Evolutionary conservation across 768 basidiomycete genomes (phyloP), one percentile per base, ranked within the genome.

Genomic region (Lactarius evosmus): DNA sequence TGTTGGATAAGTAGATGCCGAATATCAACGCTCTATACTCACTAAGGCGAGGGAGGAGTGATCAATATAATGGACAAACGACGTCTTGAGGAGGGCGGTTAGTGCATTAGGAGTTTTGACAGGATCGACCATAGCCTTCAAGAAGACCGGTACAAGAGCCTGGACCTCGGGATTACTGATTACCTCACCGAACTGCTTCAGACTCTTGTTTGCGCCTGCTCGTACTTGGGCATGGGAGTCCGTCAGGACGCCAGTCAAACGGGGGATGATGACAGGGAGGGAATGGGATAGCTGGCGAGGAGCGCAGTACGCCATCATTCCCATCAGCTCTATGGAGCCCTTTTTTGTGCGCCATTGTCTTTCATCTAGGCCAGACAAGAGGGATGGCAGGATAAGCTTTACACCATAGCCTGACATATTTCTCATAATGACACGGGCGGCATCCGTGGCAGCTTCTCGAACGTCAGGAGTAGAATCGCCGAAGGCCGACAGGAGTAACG

Each of bases 311-410:
- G 97, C 97, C 95, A 98, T 98, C 83, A 95, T 91, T 27, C 97
- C 97, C 63, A 99, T 78, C 7, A 98, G 77, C 73, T 99, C 97
- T 65, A 98, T 98, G 7, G 95, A 95, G 2, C 96, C 97, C 74
- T 92, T 92, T 78, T 98, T 98, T 1, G 94, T 93, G 16, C 97
- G 83, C 97, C 97, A 98, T 71, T 98, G 96, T 72, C 96, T 98
- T 74, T 98, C 97, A 69, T 98, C 95, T 57, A 98, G 77, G 27
- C 95, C 95, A 41, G 87, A 87, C 11, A 99, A 80, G 25, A 99
- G 74, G 2, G 90, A 88, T 0, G 97, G 96, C 17, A 98, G 77
- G 64, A 99, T 94, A 51, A 95, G 84, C 76, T 99, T 98, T 72
- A 99, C 89, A 38, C 95, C 95, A 73, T 98, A 94, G 0, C 89